Percentiles rank a stretch among this genome's conserved stretches.
Evolutionary conservation across 2,329 filamentous ascomycete species (phyloP).

Genomic region (Tolypocladium tropicale): DNA sequence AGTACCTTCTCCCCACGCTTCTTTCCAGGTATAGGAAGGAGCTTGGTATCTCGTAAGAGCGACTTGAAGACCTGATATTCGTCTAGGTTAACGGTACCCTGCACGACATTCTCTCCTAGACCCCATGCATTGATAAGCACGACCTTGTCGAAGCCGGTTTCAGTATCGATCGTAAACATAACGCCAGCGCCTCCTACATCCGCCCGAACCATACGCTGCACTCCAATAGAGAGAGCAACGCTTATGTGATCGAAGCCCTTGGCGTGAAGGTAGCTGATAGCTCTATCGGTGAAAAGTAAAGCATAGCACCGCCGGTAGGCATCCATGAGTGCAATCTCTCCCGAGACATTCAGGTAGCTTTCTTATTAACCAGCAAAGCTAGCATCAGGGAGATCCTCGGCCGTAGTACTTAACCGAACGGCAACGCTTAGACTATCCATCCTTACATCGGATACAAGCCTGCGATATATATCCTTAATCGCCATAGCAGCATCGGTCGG

Average conservation of each 20-base stretch:
- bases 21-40: conserved; percentile 22
- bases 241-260: conserved; percentile 16
- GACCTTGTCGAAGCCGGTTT: conserved; percentile 26
- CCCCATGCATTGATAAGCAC: conserved; percentile 24
- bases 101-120: conserved; percentile 26
- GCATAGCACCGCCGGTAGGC: conserved; percentile 26
- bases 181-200: conserved; percentile 23
- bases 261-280: conserved; percentile 22
- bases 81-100: conserved; percentile 26
- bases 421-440: conserved; percentile 19
- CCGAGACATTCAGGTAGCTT: conserved; percentile 24
- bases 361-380: conserved; percentile 29
- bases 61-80: conserved; percentile 28
- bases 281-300: conserved; percentile 26
- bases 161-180: conserved; percentile 30
- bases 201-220: conserved; percentile 22
- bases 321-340: conserved; percentile 17
- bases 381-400: conserved; percentile 26
- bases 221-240: conserved; percentile 17
- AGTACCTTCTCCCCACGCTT: conserved; percentile 21
- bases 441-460: conserved; percentile 12
- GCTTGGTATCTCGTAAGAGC: conserved; percentile 13
- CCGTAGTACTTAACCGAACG: conserved; percentile 26
- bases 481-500: conserved; percentile 14
- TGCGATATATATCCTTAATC: conserved; percentile 17